These are phyloP conservation scores for Straminergon stramineum DNA, from an alignment of 225 moss, liverwort and hornwort genomes.

Conservation along the genomic window DNA sequence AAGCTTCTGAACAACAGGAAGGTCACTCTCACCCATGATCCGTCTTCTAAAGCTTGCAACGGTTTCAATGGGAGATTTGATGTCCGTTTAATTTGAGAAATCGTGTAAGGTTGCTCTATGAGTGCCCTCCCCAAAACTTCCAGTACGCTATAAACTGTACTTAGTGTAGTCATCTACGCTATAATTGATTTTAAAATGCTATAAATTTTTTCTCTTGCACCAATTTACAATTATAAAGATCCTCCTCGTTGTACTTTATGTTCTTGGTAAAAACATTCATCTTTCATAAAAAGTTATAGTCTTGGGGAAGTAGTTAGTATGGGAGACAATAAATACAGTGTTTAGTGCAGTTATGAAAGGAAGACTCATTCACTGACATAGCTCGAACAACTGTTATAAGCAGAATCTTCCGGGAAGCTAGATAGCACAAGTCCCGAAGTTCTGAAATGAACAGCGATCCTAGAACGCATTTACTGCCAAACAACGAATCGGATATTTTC, in stretches of 20 bases:
- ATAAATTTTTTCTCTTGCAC: not conserved
- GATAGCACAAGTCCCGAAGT: not conserved
- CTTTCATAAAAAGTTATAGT: not conserved
- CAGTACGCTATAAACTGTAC: not conserved
- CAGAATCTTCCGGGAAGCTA: not conserved
- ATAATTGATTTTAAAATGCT: not conserved
- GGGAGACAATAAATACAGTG: too few species aligned
- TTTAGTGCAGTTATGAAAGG: not conserved
- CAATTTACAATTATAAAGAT: not conserved
- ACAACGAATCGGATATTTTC: accelerated
- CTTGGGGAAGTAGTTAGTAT: not conserved
- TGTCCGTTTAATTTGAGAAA: not conserved
- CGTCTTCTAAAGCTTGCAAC: not conserved
- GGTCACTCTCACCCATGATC: not conserved
- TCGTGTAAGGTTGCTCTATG: not conserved
- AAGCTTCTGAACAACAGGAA: not conserved
- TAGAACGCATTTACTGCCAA: not conserved
- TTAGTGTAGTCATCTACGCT: not conserved
- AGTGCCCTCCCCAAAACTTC: not conserved
- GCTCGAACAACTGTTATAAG: not conserved
- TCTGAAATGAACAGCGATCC: not conserved
- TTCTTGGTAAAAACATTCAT: not conserved
- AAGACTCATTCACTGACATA: not conserved
- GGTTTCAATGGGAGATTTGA: not conserved
- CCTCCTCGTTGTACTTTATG: not conserved